A percentile compares a stretch with the other conserved stretches of the same genome.
These are phyloP conservation scores for Fraxinus velutina DNA, from an alignment of 305 asterid genomes.

Conservation along the genomic window DNA sequence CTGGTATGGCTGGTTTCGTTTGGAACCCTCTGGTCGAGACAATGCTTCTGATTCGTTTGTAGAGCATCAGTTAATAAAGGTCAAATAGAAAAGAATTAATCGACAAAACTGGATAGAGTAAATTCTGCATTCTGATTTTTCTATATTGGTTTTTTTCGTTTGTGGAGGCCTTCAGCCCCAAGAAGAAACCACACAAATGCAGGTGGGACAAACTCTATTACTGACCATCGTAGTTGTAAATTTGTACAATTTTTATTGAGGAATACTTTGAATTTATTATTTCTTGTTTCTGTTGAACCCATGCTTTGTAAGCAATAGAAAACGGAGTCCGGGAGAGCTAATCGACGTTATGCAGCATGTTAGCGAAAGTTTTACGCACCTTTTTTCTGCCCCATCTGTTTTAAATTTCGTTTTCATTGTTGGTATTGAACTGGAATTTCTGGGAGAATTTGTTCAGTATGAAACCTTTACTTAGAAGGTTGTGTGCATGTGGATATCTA, in stretches of 20 bases:
- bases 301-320: background rate
- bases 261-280: background rate
- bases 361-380: background rate
- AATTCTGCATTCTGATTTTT: background rate
- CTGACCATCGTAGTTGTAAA: background rate
- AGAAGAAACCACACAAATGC: background rate
- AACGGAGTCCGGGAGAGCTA: background rate
- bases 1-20: background rate
- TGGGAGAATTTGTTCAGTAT: background rate
- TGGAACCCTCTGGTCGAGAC: background rate
- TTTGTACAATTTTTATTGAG: background rate
- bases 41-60: conserved; percentile 16
- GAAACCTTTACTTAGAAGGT: background rate
- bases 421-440: background rate
- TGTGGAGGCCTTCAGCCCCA: background rate
- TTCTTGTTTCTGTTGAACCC: background rate
- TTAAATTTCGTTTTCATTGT: background rate
- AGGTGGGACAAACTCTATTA: background rate
- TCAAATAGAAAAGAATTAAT: background rate
- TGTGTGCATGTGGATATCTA: background rate
- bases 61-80: conserved; percentile 21
- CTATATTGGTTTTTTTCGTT: background rate
- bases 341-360: background rate
- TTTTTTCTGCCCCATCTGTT: background rate
- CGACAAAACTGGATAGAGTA: conserved; percentile 1